Evolutionary conservation across 2,329 filamentous ascomycete species (phyloP), one percentile per base, ranked within the genome.

Genomic region (Colletotrichum graminicola): DNA sequence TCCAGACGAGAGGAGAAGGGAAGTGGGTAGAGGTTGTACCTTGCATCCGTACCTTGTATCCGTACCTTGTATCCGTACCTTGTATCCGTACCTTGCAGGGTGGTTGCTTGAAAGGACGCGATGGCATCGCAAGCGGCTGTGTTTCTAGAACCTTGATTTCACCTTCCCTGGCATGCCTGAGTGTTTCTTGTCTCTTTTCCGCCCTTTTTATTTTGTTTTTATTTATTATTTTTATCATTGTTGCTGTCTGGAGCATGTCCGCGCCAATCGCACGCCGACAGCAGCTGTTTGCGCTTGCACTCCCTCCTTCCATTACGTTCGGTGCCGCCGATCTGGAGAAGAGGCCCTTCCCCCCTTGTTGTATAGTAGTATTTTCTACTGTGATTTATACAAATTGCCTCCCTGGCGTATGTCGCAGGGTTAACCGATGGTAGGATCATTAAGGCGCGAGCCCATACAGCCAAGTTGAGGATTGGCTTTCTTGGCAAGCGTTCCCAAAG

Each of bases 91-190:
- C 34, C 34, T 36, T 39, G 34, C 55, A 21, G 45, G 41, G 18
- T 18, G 41, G 41, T 8, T 14, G 16, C 16, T 41, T 39, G 36
- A 12, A 12, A 12, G 36, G 39, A 12, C 36, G 36, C 8, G 41
- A 47, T 51, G 56, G 29, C 18, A 2, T 23, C 16, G 14, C 11
- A 61, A 7, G n/a, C 61, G 26, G 34, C 56, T 41, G 67, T 45
- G 63, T 65, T 71, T 71, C 67, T 62, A 62, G 63, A 67, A 71
- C 32, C 26, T 45, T 49, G 36, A 23, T 36, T 41, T 43, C 14
- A 12, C 36, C 36, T 41, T 41, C 14, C 39, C 4, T 11, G 34
- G 21, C 18, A 8, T 34, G 34, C 7, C 34, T 34, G 34, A 11
- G 34, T n/a, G 56, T 43, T 62, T 67, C 57, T 43, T 41, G 26